Evolutionary conservation across 345 rosid genomes (phyloP).

Genomic region (Linum trigynum): DNA sequence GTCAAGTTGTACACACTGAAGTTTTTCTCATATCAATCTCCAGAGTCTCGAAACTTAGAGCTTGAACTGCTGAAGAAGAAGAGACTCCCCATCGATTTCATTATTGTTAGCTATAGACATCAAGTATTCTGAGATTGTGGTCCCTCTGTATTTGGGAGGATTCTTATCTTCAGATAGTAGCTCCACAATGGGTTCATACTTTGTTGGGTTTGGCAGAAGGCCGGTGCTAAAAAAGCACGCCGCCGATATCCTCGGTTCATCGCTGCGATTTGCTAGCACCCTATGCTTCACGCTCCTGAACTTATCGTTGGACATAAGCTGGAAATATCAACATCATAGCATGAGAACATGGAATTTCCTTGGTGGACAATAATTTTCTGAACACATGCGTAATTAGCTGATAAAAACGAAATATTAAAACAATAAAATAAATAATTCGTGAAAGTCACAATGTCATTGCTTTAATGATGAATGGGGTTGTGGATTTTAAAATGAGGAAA

Average conservation of each 20-base stretch:
- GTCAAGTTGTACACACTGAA: background rate
- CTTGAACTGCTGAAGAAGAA: constrained; percentile 11
- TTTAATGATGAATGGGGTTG: no score
- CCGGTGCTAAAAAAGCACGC: constrained; percentile 26
- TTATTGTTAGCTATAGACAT: constrained; percentile 12
- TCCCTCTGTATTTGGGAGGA: constrained; percentile 38
- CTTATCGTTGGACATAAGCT: constrained; percentile 34
- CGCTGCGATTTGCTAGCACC: constrained; percentile 19
- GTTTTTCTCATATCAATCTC: background rate
- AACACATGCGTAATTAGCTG: no score
- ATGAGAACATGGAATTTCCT: background rate
- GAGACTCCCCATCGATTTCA: constrained; percentile 28
- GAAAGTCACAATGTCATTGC: no score
- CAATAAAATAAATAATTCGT: background rate
- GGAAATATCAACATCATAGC: background rate
- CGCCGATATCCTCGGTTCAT: constrained; percentile 29
- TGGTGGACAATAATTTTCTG: no score
- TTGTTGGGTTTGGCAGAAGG: constrained; percentile 9
- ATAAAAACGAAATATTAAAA: background rate
- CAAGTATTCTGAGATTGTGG: constrained; percentile 22
- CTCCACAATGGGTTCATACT: constrained; percentile 29
- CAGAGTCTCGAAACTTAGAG: background rate
- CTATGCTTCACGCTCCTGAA: constrained; percentile 28
- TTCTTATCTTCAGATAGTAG: constrained; percentile 37
- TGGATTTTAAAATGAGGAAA: no score